Conservation (phyloP, 1,284 basidiomycete species). For the Caloboletus firmus region DNA sequence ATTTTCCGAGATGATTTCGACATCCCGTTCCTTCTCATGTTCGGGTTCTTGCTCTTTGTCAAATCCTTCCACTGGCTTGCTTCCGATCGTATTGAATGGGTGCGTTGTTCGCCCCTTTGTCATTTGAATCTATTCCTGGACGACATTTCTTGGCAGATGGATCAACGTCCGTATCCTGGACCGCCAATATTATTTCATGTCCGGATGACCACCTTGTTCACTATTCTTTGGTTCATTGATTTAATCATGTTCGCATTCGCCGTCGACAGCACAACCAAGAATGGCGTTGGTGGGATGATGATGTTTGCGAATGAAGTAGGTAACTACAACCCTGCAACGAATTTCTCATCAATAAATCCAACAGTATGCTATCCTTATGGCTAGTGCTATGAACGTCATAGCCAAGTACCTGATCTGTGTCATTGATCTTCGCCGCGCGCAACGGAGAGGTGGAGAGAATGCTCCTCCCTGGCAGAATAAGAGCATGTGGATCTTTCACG, state of each 20-base stretch:
- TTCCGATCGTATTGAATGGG: slow-evolving; percentile 94
- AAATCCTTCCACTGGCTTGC: slow-evolving; percentile 99
- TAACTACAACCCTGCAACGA: neutral
- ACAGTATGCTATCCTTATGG: slow-evolving; percentile 89
- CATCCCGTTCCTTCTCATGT: slow-evolving; percentile 89
- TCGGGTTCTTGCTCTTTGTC: slow-evolving; percentile 88
- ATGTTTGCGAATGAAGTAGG: slow-evolving; percentile 92
- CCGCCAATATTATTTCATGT: slow-evolving; percentile 82
- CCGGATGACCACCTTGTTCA: slow-evolving; percentile 73
- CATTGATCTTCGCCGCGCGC: slow-evolving; percentile 79
- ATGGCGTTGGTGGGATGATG: slow-evolving; percentile 87
- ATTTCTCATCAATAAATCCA: slow-evolving; percentile 14
- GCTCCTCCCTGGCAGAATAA: slow-evolving; percentile 97
- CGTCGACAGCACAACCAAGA: slow-evolving; percentile 73
- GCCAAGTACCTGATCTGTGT: slow-evolving; percentile 86
- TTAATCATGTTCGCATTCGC: slow-evolving; percentile 73
- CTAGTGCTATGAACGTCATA: slow-evolving; percentile 75
- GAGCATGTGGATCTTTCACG: slow-evolving; percentile 95
- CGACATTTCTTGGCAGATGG: slow-evolving; percentile 67
- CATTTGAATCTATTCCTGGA: neutral
- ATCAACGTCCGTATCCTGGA: slow-evolving; percentile 88
- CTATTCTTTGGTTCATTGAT: slow-evolving; percentile 71
- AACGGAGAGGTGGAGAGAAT: slow-evolving; percentile 75
- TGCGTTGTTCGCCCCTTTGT: slow-evolving; percentile 40
- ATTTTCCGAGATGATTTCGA: slow-evolving; percentile 96